These are phyloP conservation scores for Claviceps sp. DNA, from an alignment of 2,329 filamentous ascomycete genomes.

Conservation along the genomic window DNA sequence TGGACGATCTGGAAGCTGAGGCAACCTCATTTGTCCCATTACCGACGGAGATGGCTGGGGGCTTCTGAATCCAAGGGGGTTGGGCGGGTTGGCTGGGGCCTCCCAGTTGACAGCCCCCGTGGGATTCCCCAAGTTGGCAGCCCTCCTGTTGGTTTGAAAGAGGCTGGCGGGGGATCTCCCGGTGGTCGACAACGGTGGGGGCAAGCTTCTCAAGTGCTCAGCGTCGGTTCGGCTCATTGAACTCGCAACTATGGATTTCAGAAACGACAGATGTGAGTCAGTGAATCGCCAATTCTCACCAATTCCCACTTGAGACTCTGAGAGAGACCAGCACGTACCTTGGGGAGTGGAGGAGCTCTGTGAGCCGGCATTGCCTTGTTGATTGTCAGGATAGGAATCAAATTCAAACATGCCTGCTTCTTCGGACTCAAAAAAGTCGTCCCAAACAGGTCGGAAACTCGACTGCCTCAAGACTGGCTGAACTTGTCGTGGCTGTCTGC, in stretches of 20 bases:
- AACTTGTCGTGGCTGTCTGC: no score
- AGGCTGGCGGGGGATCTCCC: conserved; percentile 5
- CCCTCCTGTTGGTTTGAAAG: no score
- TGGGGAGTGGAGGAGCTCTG: neutral
- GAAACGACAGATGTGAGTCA: no score
- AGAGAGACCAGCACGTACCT: neutral
- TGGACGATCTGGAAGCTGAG: neutral
- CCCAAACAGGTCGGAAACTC: neutral
- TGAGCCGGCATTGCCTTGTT: conserved; percentile 1
- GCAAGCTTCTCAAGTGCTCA: conserved; percentile 6
- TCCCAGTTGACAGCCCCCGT: no score
- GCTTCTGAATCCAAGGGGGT: conserved; percentile 5
- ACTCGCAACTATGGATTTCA: conserved; percentile 2
- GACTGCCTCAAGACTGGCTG: neutral
- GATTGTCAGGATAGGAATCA: conserved; percentile 4
- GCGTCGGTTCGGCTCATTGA: conserved; percentile 8
- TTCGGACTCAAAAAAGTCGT: conserved; percentile 15
- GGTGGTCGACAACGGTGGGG: conserved; percentile 4
- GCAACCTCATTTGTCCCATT: conserved; percentile 4
- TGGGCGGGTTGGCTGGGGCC: neutral
- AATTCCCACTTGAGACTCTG: no score
- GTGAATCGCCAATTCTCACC: no score
- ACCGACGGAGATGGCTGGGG: conserved; percentile 4
- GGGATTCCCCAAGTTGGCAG: no score
- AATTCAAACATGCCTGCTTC: conserved; percentile 11